Conservation (phyloP, 2,329 filamentous ascomycete species). For the Macroventuria anomochaeta region DNA sequence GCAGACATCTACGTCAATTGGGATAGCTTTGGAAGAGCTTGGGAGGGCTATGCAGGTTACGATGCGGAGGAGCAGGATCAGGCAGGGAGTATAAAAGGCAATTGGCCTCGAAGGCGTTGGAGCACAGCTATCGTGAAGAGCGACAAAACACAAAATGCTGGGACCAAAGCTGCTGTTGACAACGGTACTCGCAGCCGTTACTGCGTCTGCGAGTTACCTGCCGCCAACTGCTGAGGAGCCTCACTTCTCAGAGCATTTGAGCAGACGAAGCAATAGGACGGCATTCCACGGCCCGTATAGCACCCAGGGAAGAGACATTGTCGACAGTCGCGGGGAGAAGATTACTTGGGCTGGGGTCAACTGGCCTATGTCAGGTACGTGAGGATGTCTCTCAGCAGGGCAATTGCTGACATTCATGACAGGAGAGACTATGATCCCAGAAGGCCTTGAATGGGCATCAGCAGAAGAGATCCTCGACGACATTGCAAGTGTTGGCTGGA, state of each 20-base stretch:
- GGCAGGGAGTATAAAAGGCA: constrained; percentile 5
- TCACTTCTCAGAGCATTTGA: constrained; percentile 28
- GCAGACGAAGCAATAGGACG: constrained; percentile 30
- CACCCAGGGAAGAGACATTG: constrained; percentile 49
- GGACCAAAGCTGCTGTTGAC: constrained; percentile 28
- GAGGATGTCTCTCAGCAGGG: background rate
- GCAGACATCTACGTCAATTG: constrained; percentile 19
- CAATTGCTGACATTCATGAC: constrained; percentile 24
- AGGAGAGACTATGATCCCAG: constrained; percentile 65
- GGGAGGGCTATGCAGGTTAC: constrained; percentile 9
- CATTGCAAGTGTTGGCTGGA: constrained; percentile 63
- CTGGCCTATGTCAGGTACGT: constrained; percentile 57
- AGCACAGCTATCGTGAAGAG: constrained; percentile 11
- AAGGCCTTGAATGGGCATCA: constrained; percentile 64
- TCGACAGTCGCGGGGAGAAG: constrained; percentile 49
- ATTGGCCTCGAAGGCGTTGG: constrained; percentile 6
- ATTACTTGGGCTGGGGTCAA: constrained; percentile 68
- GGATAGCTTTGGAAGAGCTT: constrained; percentile 24
- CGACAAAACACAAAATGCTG: constrained; percentile 24
- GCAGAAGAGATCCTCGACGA: constrained; percentile 59
- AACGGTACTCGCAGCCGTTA: constrained; percentile 23
- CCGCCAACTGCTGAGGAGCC: constrained; percentile 23
- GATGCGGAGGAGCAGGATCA: constrained; percentile 3
- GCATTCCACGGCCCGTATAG: constrained; percentile 46
- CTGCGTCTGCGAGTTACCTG: constrained; percentile 26